phyloP scores from a whole-genome alignment of 2,329 filamentous ascomycete species.

The Ambrosiella cleistominuta region DNA sequence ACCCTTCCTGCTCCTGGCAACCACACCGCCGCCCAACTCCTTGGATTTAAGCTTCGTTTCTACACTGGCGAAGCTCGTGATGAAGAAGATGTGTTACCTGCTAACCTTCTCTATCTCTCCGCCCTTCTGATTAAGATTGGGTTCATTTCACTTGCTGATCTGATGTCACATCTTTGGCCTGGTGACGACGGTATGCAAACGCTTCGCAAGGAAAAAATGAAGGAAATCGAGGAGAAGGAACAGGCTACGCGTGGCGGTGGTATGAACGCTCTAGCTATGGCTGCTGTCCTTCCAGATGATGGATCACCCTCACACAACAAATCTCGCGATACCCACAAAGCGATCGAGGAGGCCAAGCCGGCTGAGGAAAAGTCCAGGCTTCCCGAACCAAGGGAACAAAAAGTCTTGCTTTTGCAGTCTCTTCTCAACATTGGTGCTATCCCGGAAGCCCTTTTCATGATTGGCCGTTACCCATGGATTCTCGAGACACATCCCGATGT shows the following conservation, averaged over 20 bases:
- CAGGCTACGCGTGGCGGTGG: constrained; percentile 47
- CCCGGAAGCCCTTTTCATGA: constrained; percentile 80
- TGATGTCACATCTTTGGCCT: constrained; percentile 86
- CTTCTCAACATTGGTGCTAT: constrained; percentile 81
- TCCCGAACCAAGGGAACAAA: constrained; percentile 71
- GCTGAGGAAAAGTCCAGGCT: constrained; percentile 34
- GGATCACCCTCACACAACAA: constrained; percentile 35
- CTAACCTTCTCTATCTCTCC: constrained; percentile 82
- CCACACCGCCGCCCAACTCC: constrained; percentile 75
- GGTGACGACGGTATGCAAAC: constrained; percentile 65
- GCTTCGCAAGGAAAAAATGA: constrained; percentile 50
- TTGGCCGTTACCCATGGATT: constrained; percentile 86
- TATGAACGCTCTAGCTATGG: constrained; percentile 71
- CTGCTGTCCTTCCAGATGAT: constrained; percentile 75
- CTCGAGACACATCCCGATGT: constrained; percentile 71
- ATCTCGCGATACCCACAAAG: constrained; percentile 21
- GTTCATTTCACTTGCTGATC: constrained; percentile 78
- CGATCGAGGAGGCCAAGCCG: constrained; percentile 9
- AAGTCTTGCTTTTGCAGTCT: constrained; percentile 66
- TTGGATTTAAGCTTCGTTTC: constrained; percentile 93
- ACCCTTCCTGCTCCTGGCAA: constrained; percentile 76
- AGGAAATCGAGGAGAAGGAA: constrained; percentile 66
- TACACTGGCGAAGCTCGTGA: constrained; percentile 70
- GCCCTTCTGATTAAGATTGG: constrained; percentile 92
- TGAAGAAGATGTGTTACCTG: constrained; percentile 60